These are phyloP conservation scores for Lentinula sp. DNA, from an alignment of 768 basidiomycete genomes.

Conservation along the genomic window DNA sequence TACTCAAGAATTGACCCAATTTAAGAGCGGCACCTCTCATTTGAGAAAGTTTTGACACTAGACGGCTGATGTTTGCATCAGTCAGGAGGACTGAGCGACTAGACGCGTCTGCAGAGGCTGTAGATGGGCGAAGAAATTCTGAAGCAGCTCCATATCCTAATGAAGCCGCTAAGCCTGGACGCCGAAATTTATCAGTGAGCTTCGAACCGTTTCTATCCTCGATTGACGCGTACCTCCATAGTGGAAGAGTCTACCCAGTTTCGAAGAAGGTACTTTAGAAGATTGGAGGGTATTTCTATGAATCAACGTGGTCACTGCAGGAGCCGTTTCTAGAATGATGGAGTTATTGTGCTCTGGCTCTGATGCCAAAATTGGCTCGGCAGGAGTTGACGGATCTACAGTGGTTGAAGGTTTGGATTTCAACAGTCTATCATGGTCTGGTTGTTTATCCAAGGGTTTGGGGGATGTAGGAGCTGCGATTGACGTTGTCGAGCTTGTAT, in stretches of 20 bases:
- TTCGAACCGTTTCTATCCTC: neutral
- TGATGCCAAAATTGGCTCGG: neutral
- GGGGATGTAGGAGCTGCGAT: neutral
- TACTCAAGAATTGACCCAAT: slow-evolving; percentile 95
- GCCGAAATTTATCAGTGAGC: neutral
- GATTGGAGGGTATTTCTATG: slow-evolving; percentile 52
- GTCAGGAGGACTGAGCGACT: slow-evolving; percentile 67
- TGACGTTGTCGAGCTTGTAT: neutral
- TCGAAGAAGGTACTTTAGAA: slow-evolving; percentile 87
- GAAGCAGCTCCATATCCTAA: slow-evolving; percentile 86
- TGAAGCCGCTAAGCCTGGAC: slow-evolving; percentile 81
- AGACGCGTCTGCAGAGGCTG: slow-evolving; percentile 22
- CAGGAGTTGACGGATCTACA: neutral
- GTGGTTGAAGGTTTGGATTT: neutral
- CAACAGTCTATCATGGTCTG: neutral
- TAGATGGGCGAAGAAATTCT: slow-evolving; percentile 72
- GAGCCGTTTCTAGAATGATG: slow-evolving; percentile 9
- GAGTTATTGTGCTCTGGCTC: slow-evolving; percentile 4
- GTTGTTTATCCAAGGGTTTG: neutral
- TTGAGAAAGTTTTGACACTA: slow-evolving; percentile 87
- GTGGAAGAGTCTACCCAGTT: slow-evolving; percentile 85
- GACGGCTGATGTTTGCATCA: slow-evolving; percentile 82
- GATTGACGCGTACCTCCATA: slow-evolving; percentile 67
- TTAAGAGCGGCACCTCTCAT: slow-evolving; percentile 98
- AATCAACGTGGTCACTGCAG: neutral